Evolutionary conservation across 352 stramenopile genomes (phyloP).

Genomic region (Phytophthora hybrid): DNA sequence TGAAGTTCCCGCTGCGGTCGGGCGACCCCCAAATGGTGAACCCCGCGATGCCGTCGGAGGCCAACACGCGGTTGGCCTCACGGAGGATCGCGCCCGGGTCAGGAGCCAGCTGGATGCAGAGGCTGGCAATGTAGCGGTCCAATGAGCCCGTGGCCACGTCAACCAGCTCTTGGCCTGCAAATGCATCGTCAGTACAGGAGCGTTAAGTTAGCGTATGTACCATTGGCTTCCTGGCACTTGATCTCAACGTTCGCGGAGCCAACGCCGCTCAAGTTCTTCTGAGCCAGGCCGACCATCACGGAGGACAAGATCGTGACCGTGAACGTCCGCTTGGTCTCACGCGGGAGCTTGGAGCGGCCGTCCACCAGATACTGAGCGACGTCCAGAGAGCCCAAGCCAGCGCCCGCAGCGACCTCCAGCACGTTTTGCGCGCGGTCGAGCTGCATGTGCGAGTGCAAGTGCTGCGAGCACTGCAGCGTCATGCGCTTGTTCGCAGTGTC

Average conservation of each 20-base stretch:
- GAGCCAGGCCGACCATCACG: constrained; percentile 50
- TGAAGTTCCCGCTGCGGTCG: constrained; percentile 55
- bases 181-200: background rate
- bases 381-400: constrained; percentile 56
- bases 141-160: constrained; percentile 41
- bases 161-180: constrained; percentile 51
- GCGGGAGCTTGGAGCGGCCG: constrained; percentile 20
- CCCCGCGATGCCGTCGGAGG: constrained; percentile 45
- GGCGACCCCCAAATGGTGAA: constrained; percentile 69
- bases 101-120: constrained; percentile 60
- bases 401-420: constrained; percentile 60
- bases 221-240: constrained; percentile 51
- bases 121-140: constrained; percentile 60
- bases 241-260: constrained; percentile 21
- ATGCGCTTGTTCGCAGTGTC: constrained; percentile 59
- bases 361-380: constrained; percentile 36
- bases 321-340: constrained; percentile 38
- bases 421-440: constrained; percentile 48
- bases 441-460: constrained; percentile 64
- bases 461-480: constrained; percentile 52
- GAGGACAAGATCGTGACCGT: constrained; percentile 55
- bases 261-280: constrained; percentile 38
- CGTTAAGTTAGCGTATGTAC: constrained; percentile 7
- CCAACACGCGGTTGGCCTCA: constrained; percentile 55
- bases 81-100: constrained; percentile 58